phyloP scores from a whole-genome alignment of 2,329 filamentous ascomycete genomes.

The Claviceps pazoutovae region DNA sequence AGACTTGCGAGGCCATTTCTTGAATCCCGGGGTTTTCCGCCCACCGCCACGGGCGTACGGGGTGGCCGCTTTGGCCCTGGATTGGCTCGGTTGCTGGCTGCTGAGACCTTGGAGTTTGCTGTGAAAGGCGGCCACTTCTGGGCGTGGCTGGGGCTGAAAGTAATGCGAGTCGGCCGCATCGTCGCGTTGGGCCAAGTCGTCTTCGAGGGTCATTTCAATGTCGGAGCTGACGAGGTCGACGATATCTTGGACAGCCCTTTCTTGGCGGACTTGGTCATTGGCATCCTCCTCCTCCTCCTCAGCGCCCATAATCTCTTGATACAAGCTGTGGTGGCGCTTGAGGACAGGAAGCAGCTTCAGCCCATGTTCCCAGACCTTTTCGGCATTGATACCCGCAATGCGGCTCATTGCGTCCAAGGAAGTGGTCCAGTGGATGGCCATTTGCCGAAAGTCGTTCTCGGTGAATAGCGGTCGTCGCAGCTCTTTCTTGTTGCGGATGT shows the following conservation, averaged over 20 bases:
- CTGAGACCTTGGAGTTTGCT: slow-evolving; percentile 17
- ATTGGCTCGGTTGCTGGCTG: slow-evolving; percentile 13
- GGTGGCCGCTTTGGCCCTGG: slow-evolving; percentile 12
- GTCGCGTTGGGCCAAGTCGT: slow-evolving; percentile 23
- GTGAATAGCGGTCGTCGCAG: slow-evolving; percentile 51
- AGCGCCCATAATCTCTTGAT: slow-evolving; percentile 35
- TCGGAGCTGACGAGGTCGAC: slow-evolving; percentile 43
- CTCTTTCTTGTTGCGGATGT: slow-evolving; percentile 44
- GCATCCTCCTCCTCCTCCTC: slow-evolving; percentile 9
- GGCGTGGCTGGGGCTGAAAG: slow-evolving; percentile 21
- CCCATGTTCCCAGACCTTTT: slow-evolving; percentile 50
- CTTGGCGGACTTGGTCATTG: slow-evolving; percentile 5
- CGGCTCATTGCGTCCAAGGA: slow-evolving; percentile 45
- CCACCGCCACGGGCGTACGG: slow-evolving; percentile 14
- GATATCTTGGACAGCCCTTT: slow-evolving; percentile 22
- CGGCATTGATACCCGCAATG: slow-evolving; percentile 48
- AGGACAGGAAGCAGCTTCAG: slow-evolving; percentile 46
- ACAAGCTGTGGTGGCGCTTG: slow-evolving; percentile 29
- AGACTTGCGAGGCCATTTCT: slow-evolving; percentile 15
- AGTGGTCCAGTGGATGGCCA: slow-evolving; percentile 56
- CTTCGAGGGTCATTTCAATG: slow-evolving; percentile 22
- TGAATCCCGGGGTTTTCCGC: slow-evolving; percentile 14
- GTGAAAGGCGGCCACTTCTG: slow-evolving; percentile 22
- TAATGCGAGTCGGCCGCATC: slow-evolving; percentile 33
- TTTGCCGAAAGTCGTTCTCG: slow-evolving; percentile 54